phyloP scores from a whole-genome alignment of 371 early-diverging fungal genomes.

The Mucor plumbeus region DNA sequence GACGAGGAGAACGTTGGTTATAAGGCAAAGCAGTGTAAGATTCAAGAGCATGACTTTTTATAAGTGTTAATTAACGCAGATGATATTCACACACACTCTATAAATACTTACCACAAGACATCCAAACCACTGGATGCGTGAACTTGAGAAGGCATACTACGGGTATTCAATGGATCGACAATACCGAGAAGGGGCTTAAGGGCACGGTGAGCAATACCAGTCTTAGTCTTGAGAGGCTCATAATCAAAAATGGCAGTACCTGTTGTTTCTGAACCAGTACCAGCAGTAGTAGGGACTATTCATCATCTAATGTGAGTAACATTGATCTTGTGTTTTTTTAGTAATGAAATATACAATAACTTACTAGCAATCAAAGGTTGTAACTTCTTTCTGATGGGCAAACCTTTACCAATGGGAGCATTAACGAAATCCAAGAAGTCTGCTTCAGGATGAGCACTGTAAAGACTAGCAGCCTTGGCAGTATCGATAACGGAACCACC shows the following conservation, averaged over 20 bases:
- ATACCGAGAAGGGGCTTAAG: conserved; percentile 88
- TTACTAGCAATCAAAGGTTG: conserved; percentile 83
- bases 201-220: conserved; percentile 89
- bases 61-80: not conserved
- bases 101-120: conserved; percentile 69
- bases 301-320: not conserved
- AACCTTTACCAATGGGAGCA: conserved; percentile 91
- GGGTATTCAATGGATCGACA: conserved; percentile 88
- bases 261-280: conserved; percentile 93
- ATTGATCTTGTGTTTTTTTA: not conserved
- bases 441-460: conserved; percentile 80
- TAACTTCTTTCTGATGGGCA: conserved; percentile 73
- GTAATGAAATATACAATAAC: not conserved
- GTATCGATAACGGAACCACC: conserved; percentile 95
- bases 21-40: conserved; percentile 92
- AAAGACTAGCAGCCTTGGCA: conserved; percentile 90
- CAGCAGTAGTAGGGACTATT: conserved; percentile 79
- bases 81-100: not conserved
- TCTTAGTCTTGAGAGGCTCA: conserved; percentile 84
- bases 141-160: conserved; percentile 85
- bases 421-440: conserved; percentile 93
- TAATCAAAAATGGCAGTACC: conserved; percentile 93
- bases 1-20: conserved; percentile 79
- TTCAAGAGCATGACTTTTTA: conserved; percentile 78
- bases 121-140: conserved; percentile 88